Evolutionary conservation across 768 basidiomycete species (phyloP).

Genomic region (Lactifluus piperatus): DNA sequence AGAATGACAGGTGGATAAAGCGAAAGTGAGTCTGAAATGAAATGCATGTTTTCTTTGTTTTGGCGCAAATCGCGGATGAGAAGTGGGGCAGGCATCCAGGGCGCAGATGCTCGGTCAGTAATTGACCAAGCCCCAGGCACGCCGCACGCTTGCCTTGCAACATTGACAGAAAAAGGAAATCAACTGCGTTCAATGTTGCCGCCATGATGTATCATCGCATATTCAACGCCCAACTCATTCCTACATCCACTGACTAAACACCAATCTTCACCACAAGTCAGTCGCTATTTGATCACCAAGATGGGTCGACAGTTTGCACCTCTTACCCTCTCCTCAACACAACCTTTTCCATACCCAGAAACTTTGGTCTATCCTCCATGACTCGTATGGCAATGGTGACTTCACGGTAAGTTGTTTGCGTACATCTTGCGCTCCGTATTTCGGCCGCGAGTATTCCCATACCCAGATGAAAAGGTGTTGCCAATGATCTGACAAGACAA

Average conservation of each 20-base stretch:
- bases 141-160: no score
- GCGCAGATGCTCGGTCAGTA: no score
- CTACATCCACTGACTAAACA: neutral
- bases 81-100: no score
- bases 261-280: neutral
- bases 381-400: slow-evolving; percentile 13
- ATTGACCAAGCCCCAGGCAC: no score
- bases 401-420: slow-evolving; percentile 27
- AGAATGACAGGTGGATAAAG: no score
- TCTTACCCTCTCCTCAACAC: neutral
- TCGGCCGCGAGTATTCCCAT: slow-evolving; percentile 19
- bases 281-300: slow-evolving; percentile 5
- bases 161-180: no score
- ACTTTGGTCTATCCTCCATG: neutral
- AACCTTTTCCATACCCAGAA: neutral
- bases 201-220: neutral
- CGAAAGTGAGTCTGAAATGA: no score
- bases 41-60: no score
- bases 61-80: no score
- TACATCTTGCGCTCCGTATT: slow-evolving; percentile 26
- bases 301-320: neutral
- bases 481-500: slow-evolving; percentile 16
- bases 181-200: no score
- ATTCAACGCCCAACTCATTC: neutral
- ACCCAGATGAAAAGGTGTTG: slow-evolving; percentile 16